Base-by-base conservation (phyloP, 208 protist genomes). In the Wallacemonas rigidus region DNA sequence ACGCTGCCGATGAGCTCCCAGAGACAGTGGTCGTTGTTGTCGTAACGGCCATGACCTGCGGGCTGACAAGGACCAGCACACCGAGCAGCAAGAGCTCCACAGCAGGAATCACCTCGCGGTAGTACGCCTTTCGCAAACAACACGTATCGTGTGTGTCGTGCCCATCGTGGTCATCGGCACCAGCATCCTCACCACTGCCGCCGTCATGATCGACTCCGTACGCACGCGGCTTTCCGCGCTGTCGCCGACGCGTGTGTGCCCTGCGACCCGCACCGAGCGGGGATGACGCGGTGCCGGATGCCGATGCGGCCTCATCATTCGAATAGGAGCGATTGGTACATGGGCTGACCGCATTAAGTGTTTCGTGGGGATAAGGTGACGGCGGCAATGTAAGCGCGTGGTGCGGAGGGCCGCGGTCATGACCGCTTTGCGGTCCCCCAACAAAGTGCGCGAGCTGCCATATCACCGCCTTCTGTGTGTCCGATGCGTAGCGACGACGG, bases 61-160 rank as follows among this genome's bases (percentile, higher is more conserved):
- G 91, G 5, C 78, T 88, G 8, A 94, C 68, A 14, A 94, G 62
- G 8, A 96, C 80, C 2, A 96, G 57, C 53, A 85, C 47, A 15
- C 91, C 91, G 17, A 91, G 79, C 26, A 96, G 17, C 1, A 94
- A 74, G 12, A 96, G 69, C 77, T 91, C 73, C 15, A 87, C 48
- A 11, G 67, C 72, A 12, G 83, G 75, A 17, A 94, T 36, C 36
- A 72, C 60, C n/a, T 79, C 69, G 3, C 65, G 68, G 15, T 57
- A 72, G 50, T 65, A 69, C 45, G 11, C 47, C 45, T 57, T 38
- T 38, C 57, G 70, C 45, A 71, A 35, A 47, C 63, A 72, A 57
- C 68, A 58, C 51, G 43, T 63, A 48, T 68, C 40, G 26, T 26
- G 26, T 26, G 26, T 26, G 26, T 26, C 26, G 26, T 26, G 26